phyloP scores from a whole-genome alignment of 495 filamentous ascomycete species.

The Hyaloscypha variabilis region DNA sequence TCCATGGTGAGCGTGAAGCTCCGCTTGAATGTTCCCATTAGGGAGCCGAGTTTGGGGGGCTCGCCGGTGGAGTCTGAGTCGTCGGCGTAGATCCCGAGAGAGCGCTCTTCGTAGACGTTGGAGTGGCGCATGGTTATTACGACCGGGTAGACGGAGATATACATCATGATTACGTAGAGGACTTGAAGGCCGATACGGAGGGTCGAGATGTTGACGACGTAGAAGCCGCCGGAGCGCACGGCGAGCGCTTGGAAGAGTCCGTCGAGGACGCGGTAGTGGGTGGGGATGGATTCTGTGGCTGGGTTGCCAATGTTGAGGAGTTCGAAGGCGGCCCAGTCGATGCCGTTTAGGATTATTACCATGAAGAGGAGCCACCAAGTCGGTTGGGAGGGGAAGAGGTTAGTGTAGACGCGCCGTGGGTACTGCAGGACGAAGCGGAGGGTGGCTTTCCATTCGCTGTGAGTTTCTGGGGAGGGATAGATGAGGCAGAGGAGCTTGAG shows the following conservation, averaged over 20 bases:
- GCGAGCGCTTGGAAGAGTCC: conserved; percentile 85
- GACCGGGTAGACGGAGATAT: conserved; percentile 77
- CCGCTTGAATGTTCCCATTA: conserved; percentile 24
- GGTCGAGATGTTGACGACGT: conserved; percentile 71
- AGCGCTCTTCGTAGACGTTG: conserved; percentile 69
- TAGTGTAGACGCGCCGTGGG: conserved; percentile 79
- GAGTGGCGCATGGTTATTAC: conserved; percentile 71
- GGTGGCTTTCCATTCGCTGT: conserved; percentile 59
- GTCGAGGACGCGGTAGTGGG: conserved; percentile 65
- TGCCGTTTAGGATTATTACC: conserved; percentile 73
- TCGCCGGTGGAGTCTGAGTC: conserved; percentile 35
- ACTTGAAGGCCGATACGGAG: conserved; percentile 75
- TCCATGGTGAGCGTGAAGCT: conserved; percentile 18
- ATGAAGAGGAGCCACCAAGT: conserved; percentile 81
- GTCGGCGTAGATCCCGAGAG: conserved; percentile 67
- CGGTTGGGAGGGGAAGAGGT: conserved; percentile 74
- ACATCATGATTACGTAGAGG: conserved; percentile 94
- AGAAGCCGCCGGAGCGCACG: conserved; percentile 83
- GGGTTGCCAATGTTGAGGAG: conserved; percentile 76
- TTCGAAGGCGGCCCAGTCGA: conserved; percentile 83
- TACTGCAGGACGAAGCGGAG: conserved; percentile 81
- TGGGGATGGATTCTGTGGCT: conserved; percentile 57
- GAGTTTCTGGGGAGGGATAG: conserved; percentile 46
- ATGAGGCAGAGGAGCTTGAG: conserved; percentile 37
- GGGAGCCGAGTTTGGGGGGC: conserved; percentile 32